Percentiles rank a stretch among this genome's conserved stretches.
Conservation (phyloP, 495 filamentous ascomycete genomes). For the Neurospora pannonica region DNA sequence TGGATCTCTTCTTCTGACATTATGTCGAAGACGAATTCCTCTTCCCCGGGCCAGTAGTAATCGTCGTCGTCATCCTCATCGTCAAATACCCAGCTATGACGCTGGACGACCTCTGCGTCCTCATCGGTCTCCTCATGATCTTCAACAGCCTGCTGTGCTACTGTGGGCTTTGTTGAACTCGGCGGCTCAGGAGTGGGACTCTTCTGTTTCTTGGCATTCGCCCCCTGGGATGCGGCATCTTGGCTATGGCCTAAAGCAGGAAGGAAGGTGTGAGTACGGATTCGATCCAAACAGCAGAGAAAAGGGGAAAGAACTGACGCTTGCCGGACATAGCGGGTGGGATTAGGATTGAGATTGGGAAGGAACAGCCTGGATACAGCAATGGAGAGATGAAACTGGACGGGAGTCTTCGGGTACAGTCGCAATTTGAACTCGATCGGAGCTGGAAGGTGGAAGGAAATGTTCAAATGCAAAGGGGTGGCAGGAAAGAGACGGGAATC, state of each 20-base stretch:
- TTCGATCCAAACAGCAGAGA: background rate
- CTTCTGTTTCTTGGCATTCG: background rate
- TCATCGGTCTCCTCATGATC: background rate
- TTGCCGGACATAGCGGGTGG: background rate
- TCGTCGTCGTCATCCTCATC: background rate
- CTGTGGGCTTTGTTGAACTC: background rate
- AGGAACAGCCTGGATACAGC: background rate
- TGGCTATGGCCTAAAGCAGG: background rate
- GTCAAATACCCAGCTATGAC: background rate
- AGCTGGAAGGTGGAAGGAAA: background rate
- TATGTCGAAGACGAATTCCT: background rate
- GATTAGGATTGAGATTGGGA: background rate
- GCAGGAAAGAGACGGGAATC: background rate
- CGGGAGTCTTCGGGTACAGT: background rate
- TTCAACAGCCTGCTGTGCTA: background rate
- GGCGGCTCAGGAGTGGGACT: background rate
- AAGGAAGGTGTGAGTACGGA: background rate
- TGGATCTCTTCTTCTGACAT: background rate
- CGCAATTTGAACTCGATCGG: background rate
- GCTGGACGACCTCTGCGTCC: background rate
- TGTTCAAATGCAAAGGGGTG: background rate
- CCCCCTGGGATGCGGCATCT: background rate
- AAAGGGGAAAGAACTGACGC: background rate
- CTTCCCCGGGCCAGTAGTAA: background rate
- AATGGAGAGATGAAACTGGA: background rate